Percentiles rank a stretch among this genome's conserved stretches.
These are phyloP conservation scores for Calycina herbarum DNA, from an alignment of 2,329 filamentous ascomycete genomes.

Conservation along the genomic window DNA sequence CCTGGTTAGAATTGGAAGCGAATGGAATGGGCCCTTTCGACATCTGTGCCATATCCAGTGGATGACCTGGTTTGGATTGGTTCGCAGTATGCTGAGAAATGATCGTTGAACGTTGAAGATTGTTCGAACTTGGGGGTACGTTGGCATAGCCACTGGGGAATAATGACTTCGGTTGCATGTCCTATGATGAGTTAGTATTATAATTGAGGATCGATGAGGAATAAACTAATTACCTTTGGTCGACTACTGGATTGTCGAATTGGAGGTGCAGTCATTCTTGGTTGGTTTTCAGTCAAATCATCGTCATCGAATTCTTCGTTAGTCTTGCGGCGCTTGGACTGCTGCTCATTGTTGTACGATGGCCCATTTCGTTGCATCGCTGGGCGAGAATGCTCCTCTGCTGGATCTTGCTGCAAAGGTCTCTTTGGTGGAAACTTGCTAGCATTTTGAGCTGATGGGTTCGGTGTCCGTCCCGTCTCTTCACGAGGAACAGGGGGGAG, in stretches of 20 bases:
- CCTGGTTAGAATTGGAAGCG: conserved; percentile 65
- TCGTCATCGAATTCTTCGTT: conserved; percentile 68
- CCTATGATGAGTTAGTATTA: conserved; percentile 49
- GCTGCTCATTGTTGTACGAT: conserved; percentile 63
- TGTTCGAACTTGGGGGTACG: conserved; percentile 47
- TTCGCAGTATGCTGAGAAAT: conserved; percentile 65
- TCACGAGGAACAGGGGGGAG: conserved; percentile 43
- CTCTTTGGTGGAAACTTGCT: conserved; percentile 76
- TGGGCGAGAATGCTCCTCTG: conserved; percentile 46
- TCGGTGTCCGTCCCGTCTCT: conserved; percentile 61
- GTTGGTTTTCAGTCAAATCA: conserved; percentile 58
- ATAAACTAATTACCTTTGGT: conserved; percentile 38
- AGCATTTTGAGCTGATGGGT: conserved; percentile 59
- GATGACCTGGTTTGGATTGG: conserved; percentile 63
- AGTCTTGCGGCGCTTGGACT: conserved; percentile 74
- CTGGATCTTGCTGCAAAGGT: conserved; percentile 63
- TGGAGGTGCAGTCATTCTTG: conserved; percentile 76
- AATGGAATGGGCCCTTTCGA: conserved; percentile 90
- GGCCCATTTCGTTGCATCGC: conserved; percentile 56
- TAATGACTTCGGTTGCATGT: conserved; percentile 58
- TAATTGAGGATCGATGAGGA: not conserved
- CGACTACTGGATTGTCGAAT: conserved; percentile 76
- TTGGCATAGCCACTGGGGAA: conserved; percentile 63
- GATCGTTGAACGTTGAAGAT: conserved; percentile 56
- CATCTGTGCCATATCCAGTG: conserved; percentile 82